Conservation (phyloP, 306 rosid genomes). For the Cucurbita ficifolia region DNA sequence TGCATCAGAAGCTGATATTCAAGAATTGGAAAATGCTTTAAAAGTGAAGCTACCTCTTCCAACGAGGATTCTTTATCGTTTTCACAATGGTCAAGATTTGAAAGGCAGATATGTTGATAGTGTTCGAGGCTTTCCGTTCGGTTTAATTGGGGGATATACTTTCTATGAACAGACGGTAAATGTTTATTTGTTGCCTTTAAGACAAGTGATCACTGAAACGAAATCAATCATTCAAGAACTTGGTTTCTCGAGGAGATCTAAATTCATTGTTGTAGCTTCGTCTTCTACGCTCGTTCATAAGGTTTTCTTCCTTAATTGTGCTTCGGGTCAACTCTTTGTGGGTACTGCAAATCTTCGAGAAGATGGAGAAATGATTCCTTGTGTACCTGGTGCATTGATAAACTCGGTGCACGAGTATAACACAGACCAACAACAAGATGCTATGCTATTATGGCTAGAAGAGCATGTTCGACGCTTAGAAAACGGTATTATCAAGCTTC, state of each 20-base stretch:
- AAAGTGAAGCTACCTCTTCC: slow-evolving; percentile 69
- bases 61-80: slow-evolving; percentile 64
- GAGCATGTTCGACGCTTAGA: slow-evolving; percentile 72
- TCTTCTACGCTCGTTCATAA: slow-evolving; percentile 33
- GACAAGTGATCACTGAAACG: slow-evolving; percentile 29
- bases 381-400: slow-evolving; percentile 53
- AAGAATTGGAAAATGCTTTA: slow-evolving; percentile 32
- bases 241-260: slow-evolving; percentile 23
- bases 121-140: slow-evolving; percentile 32
- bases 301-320: slow-evolving; percentile 61
- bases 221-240: slow-evolving; percentile 8
- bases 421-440: slow-evolving; percentile 52
- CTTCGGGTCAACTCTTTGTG: slow-evolving; percentile 53
- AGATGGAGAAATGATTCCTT: slow-evolving; percentile 55
- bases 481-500: slow-evolving; percentile 49
- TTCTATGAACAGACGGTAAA: slow-evolving; percentile 40
- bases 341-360: slow-evolving; percentile 40
- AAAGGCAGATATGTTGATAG: slow-evolving; percentile 5
- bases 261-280: slow-evolving; percentile 49
- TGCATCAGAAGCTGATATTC: slow-evolving; percentile 58
- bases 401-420: slow-evolving; percentile 25
- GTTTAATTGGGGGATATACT: slow-evolving; percentile 78
- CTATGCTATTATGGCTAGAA: slow-evolving; percentile 83
- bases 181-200: slow-evolving; percentile 55
- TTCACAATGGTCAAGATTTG: slow-evolving; percentile 69